Percentiles rank a stretch among this genome's conserved stretches.
Evolutionary conservation across 257 asterid genomes (phyloP).

Genomic region (Solanum infundibuliforme): DNA sequence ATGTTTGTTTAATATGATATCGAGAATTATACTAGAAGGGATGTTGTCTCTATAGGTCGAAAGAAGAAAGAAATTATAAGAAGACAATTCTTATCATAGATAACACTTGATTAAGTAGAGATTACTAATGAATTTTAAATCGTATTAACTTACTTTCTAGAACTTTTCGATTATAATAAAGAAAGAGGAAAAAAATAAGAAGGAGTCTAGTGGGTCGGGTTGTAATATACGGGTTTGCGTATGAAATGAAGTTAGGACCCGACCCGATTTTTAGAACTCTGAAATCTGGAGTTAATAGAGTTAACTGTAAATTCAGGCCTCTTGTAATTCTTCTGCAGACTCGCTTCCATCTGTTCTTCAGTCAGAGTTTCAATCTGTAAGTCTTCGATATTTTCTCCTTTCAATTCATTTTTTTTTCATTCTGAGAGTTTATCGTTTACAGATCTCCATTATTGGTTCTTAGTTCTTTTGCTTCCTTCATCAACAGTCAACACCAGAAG

Average conservation of each 20-base stretch:
- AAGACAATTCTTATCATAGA: too few species aligned
- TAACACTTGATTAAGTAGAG: neutral
- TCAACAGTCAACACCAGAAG: neutral
- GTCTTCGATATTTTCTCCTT: neutral
- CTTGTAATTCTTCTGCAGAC: neutral
- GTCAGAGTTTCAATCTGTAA: neutral
- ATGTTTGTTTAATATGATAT: too few species aligned
- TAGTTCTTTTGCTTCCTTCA: neutral
- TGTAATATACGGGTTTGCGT: neutral
- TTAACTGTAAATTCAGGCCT: neutral
- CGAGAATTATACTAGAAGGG: too few species aligned
- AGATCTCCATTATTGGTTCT: neutral
- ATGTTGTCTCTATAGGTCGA: too few species aligned
- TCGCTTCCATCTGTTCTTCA: neutral
- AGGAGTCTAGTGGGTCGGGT: neutral
- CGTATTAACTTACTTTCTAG: neutral
- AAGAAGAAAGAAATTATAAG: too few species aligned
- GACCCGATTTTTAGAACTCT: neutral
- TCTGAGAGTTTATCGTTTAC: neutral
- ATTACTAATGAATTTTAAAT: neutral
- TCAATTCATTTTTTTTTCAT: neutral
- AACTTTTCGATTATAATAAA: neutral
- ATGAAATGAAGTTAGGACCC: neutral
- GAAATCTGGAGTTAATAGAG: neutral
- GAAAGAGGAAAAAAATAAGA: neutral